A percentile compares a stretch with the other conserved stretches of the same genome.
These are phyloP conservation scores for Colletotrichum filicis DNA, from an alignment of 2,329 filamentous ascomycete species.

Conservation along the genomic window DNA sequence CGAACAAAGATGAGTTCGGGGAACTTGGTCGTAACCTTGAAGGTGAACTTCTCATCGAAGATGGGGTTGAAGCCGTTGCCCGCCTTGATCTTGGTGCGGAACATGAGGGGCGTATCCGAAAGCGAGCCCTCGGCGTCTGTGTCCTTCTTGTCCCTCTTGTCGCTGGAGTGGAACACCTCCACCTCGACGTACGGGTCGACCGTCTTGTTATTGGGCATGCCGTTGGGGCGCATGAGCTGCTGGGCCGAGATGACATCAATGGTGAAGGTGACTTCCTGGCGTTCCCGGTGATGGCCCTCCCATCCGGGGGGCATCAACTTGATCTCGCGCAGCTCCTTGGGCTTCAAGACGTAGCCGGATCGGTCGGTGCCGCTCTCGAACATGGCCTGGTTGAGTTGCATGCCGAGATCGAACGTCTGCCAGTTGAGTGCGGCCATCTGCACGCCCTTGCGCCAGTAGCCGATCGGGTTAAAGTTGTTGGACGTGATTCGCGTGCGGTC, in stretches of 20 bases:
- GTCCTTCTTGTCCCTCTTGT: slow-evolving; percentile 89
- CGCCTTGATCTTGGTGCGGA: slow-evolving; percentile 81
- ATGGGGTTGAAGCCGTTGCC: slow-evolving; percentile 95
- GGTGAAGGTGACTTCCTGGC: slow-evolving; percentile 84
- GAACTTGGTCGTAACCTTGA: slow-evolving; percentile 91
- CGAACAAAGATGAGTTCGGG: slow-evolving; percentile 93
- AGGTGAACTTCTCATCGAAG: slow-evolving; percentile 83
- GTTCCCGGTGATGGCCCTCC: slow-evolving; percentile 77
- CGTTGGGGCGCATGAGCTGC: slow-evolving; percentile 86
- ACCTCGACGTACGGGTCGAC: slow-evolving; percentile 96
- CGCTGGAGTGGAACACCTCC: slow-evolving; percentile 93
- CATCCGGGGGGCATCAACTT: slow-evolving; percentile 66
- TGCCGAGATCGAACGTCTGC: slow-evolving; percentile 96
- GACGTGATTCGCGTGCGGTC: slow-evolving; percentile 84
- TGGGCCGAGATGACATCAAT: slow-evolving; percentile 94
- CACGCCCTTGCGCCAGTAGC: slow-evolving; percentile 93
- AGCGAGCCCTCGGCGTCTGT: slow-evolving; percentile 64
- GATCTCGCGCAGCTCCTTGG: slow-evolving; percentile 82
- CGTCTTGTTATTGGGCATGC: slow-evolving; percentile 75
- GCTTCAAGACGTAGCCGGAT: slow-evolving; percentile 94
- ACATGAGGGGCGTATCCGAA: slow-evolving; percentile 73
- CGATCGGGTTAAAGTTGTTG: slow-evolving; percentile 93
- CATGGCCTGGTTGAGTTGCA: slow-evolving; percentile 98
- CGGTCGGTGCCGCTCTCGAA: slow-evolving; percentile 89
- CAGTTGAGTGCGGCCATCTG: slow-evolving; percentile 99